Evolutionary conservation across 129 eudicot genomes (phyloP).

Genomic region (Centella asiatica): DNA sequence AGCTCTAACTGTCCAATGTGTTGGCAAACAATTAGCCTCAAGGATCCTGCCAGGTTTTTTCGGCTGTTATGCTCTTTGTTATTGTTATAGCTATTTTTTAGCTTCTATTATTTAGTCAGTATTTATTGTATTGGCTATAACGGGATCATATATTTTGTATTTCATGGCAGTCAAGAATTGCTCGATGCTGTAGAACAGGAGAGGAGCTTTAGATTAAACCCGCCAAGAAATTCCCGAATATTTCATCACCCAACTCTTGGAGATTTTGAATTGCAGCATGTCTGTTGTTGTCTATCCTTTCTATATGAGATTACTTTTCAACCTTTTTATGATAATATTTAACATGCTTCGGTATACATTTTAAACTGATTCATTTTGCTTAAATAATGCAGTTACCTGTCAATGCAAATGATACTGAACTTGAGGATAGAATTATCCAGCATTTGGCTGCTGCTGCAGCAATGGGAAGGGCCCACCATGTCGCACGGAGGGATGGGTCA

Average conservation of each 20-base stretch:
- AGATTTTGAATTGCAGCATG: conserved; percentile 70
- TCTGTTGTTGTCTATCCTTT: conserved; percentile 9
- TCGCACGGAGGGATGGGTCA: conserved; percentile 57
- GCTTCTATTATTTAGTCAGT: not conserved
- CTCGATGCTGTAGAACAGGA: conserved; percentile 68
- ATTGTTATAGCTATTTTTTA: not conserved
- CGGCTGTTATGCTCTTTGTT: not conserved
- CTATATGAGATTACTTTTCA: not conserved
- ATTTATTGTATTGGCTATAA: not conserved
- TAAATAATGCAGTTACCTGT: conserved; percentile 45
- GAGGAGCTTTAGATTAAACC: conserved; percentile 44
- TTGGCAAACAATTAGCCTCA: conserved; percentile 65
- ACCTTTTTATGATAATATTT: not conserved
- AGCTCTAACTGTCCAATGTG: conserved; percentile 94
- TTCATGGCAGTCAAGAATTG: conserved; percentile 54
- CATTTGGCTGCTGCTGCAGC: conserved; percentile 92
- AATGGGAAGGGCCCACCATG: conserved; percentile 62
- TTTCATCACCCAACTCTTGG: conserved; percentile 72
- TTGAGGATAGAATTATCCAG: conserved; percentile 76
- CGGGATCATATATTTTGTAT: not conserved
- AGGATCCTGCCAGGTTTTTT: conserved; percentile 56
- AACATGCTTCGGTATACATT: not conserved
- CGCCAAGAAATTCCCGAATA: conserved; percentile 51
- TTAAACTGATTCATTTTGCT: not conserved
- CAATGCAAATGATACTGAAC: conserved; percentile 56